Evolutionary conservation across 2,329 filamentous ascomycete genomes (phyloP), one percentile per base, ranked within the genome.

Genomic region (Apiospora pterosperma): DNA sequence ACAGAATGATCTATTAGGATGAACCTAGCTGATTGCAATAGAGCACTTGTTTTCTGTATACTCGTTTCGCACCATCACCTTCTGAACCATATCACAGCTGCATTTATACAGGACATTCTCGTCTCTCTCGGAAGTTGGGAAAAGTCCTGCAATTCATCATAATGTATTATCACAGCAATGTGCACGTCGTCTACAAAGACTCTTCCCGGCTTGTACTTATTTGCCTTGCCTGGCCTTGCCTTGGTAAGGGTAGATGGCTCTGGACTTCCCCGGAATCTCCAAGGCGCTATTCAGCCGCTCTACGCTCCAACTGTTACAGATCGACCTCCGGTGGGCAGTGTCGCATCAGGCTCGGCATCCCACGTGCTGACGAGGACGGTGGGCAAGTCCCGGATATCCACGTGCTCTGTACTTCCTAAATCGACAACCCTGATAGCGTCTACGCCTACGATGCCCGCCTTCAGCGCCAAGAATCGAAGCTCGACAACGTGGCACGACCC

Each of bases 391-490:
- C 86, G 84, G 63, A 94, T 88, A 75, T 95, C 91, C 4, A 92
- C 89, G 72, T 91, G 90, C 78, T 94, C 91, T 72, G 92, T 89
- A 38, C 87, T 91, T 25, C 82, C 86, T 66, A 95, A 74, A 75
- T 96, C 92, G 4, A 94, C 82, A 1, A 95, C 86, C 61, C 91
- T 82, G 23, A 95, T 82, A 2, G 89, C 88, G 70, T 94, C 92
- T 3, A 95, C 76, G n/a, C 84, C 83, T 36, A 92, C 82, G 36
- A 92, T 83, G 0, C 92, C 92, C 59, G 85, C 82, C 62, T 80
- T 80, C 62, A 93, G 78, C 4, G 91, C 88, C 62, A 93, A 79
- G 69, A 95, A 93, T 69, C 87, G 86, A 69, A 95, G 75, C 74
- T 92, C 90, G 1, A 87, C 88, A 41, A 90, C 89, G 70, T 93